A percentile compares a stretch with the other conserved stretches of the same genome.
Conservation (phyloP, 371 early-diverging fungal species). For the Phascolomyces articulosus region DNA sequence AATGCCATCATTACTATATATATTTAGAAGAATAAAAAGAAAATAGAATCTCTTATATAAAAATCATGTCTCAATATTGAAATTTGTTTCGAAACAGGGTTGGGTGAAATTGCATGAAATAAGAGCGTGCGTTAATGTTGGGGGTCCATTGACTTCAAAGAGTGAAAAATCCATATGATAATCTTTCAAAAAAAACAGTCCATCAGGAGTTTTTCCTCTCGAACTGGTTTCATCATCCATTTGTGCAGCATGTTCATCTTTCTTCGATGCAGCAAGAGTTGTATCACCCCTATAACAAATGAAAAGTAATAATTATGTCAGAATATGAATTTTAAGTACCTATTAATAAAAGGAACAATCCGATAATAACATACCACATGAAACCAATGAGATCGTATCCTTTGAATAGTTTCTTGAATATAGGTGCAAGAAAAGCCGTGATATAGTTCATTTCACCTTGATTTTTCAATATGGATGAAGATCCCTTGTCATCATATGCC, state of each 20-base stretch:
- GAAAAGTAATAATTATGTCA: neutral
- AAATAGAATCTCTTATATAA: too few species aligned
- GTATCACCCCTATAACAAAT: neutral
- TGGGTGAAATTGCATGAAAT: too few species aligned
- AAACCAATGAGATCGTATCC: neutral
- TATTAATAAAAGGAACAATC: neutral
- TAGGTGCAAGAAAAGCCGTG: neutral
- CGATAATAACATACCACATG: neutral
- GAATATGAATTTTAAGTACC: neutral
- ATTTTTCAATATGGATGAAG: neutral
- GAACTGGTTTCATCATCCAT: neutral
- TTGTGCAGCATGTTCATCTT: neutral
- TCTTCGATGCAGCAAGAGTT: neutral
- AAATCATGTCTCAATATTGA: too few species aligned
- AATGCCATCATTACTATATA: too few species aligned
- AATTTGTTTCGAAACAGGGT: too few species aligned
- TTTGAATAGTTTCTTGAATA: neutral
- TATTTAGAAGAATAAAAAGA: too few species aligned
- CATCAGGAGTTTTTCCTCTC: neutral
- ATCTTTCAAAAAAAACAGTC: neutral
- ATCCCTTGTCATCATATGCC: neutral
- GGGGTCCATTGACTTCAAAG: neutral
- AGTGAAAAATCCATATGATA: neutral
- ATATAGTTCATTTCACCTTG: slow-evolving; percentile 3
- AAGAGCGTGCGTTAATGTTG: too few species aligned